These are phyloP conservation scores for Somion occarium DNA, from an alignment of 1,284 basidiomycete species.

Conservation along the genomic window DNA sequence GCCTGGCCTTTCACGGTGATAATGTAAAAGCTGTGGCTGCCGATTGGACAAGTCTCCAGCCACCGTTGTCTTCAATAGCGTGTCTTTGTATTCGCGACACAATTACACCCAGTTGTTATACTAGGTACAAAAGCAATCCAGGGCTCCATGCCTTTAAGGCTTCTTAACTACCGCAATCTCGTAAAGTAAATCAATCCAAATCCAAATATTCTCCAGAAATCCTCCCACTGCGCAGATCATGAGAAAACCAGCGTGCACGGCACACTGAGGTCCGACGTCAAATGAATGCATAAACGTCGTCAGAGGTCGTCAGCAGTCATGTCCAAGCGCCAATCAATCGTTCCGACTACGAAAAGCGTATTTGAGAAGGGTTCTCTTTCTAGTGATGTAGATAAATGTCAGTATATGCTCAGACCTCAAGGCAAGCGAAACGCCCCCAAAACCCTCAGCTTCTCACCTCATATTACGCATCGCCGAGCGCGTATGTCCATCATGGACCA, in stretches of 20 bases:
- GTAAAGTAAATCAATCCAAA: not conserved
- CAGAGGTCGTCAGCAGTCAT: not conserved
- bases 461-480: not conserved
- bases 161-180: not conserved
- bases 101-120: slow-evolving; percentile 12
- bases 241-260: not conserved
- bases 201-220: too few relatives aligned
- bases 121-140: not conserved
- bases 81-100: slow-evolving; percentile 5
- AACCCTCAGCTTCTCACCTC: not conserved
- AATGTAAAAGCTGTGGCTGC: slow-evolving; percentile 20
- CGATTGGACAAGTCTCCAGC: slow-evolving; percentile 7
- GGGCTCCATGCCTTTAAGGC: not conserved
- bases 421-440: not conserved
- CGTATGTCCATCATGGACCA: not conserved
- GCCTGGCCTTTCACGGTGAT: slow-evolving; percentile 25
- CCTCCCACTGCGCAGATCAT: not conserved
- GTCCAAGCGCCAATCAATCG: not conserved
- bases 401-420: not conserved
- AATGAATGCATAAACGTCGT: not conserved
- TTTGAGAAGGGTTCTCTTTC: not conserved
- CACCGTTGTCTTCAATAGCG: not conserved
- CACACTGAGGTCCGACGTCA: not conserved
- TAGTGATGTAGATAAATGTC: slow-evolving; percentile 1
- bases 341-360: not conserved